Conservation (phyloP, 2,329 filamentous ascomycete species). For the Scedosporium dehoogii region DNA sequence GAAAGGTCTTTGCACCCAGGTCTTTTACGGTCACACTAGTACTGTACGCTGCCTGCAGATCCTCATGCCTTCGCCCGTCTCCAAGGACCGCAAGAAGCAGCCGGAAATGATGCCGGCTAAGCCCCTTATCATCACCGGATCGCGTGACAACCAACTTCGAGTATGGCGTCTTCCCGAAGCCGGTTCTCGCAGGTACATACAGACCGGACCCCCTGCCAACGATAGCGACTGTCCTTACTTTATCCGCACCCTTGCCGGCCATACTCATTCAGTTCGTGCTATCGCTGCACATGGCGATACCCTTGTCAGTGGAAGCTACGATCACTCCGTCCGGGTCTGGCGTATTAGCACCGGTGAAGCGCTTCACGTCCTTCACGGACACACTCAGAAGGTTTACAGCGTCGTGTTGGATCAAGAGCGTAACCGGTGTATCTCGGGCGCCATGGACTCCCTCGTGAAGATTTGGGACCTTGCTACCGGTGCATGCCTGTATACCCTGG, state of each 20-base stretch:
- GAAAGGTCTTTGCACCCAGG: conserved; percentile 81
- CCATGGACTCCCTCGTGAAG: conserved; percentile 97
- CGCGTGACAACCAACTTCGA: conserved; percentile 83
- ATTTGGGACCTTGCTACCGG: conserved; percentile 93
- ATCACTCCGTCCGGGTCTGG: conserved; percentile 92
- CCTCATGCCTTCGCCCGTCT: conserved; percentile 73
- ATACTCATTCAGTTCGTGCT: conserved; percentile 87
- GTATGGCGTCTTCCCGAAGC: conserved; percentile 89
- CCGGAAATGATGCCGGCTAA: conserved; percentile 86
- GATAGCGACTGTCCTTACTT: conserved; percentile 88
- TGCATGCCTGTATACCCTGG: conserved; percentile 74
- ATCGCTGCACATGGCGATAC: conserved; percentile 94
- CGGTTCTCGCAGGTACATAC: conserved; percentile 67
- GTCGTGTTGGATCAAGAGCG: conserved; percentile 87
- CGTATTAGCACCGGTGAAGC: conserved; percentile 91
- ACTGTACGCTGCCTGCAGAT: conserved; percentile 95
- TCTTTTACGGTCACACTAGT: conserved; percentile 95
- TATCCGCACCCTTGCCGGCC: conserved; percentile 74
- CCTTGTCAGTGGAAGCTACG: conserved; percentile 94
- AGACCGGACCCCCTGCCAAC: conserved; percentile 63
- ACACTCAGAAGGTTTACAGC: conserved; percentile 91
- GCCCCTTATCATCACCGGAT: conserved; percentile 93
- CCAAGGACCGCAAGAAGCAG: conserved; percentile 59
- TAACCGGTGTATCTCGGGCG: conserved; percentile 93
- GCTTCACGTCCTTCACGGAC: conserved; percentile 73